Evolutionary conservation across 192 early-diverging fungal genomes (phyloP).

Genomic region (Dissophora ornata): DNA sequence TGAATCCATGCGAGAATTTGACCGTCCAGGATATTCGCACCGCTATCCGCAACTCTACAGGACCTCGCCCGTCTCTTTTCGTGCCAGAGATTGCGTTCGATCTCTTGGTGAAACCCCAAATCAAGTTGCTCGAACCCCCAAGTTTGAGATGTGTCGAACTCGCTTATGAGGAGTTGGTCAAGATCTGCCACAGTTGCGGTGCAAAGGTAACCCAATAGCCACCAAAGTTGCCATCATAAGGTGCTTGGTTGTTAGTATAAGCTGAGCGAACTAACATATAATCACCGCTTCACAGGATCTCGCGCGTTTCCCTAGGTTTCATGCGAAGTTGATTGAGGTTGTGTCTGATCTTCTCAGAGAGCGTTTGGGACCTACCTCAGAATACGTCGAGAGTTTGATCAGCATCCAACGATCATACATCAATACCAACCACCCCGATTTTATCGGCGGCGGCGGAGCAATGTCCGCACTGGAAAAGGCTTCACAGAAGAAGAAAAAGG

Average conservation of each 20-base stretch:
- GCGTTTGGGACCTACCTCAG: slow-evolving; percentile 74
- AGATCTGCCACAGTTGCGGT: slow-evolving; percentile 82
- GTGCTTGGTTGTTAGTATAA: too few relatives aligned
- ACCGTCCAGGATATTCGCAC: slow-evolving; percentile 80
- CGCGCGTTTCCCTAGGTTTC: slow-evolving; percentile 79
- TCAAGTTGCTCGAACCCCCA: slow-evolving; percentile 77
- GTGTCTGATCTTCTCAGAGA: slow-evolving; percentile 83
- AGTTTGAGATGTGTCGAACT: slow-evolving; percentile 84
- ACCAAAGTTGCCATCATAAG: too few relatives aligned
- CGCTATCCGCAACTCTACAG: slow-evolving; percentile 87
- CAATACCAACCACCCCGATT: slow-evolving; percentile 89
- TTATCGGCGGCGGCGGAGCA: slow-evolving; percentile 83
- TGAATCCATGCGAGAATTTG: slow-evolving; percentile 77
- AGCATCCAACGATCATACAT: slow-evolving; percentile 86
- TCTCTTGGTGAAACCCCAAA: slow-evolving; percentile 84
- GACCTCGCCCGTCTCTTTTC: slow-evolving; percentile 82
- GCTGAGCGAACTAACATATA: neutral
- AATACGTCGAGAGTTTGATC: slow-evolving; percentile 84
- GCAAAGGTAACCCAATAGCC: slow-evolving; percentile 74
- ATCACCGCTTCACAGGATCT: slow-evolving; percentile 62
- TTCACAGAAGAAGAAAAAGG: slow-evolving; percentile 70
- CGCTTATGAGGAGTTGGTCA: slow-evolving; percentile 86
- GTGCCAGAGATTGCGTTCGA: slow-evolving; percentile 90
- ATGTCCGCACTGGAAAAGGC: slow-evolving; percentile 76
- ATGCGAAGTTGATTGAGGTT: slow-evolving; percentile 78